phyloP scores from a whole-genome alignment of 169 alveolate genomes.

The Plasmodium relictum region DNA sequence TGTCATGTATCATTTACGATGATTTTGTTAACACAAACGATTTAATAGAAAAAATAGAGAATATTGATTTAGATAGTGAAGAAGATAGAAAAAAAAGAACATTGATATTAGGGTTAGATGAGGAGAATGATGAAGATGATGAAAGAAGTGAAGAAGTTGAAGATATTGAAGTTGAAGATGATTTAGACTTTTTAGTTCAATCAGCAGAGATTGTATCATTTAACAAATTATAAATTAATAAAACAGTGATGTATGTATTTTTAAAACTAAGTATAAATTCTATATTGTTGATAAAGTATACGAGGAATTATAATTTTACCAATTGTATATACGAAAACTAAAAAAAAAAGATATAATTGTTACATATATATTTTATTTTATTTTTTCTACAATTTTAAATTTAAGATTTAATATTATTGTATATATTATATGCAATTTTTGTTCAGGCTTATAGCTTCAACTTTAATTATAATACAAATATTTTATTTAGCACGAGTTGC shows the following conservation, averaged over 20 bases:
- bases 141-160: slow-evolving; percentile 79
- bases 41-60: slow-evolving; percentile 86
- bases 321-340: neutral
- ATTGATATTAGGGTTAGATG: slow-evolving; percentile 75
- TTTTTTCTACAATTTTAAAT: too few species aligned
- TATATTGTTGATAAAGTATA: neutral
- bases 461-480: too few species aligned
- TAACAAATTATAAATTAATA: slow-evolving; percentile 84
- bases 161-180: slow-evolving; percentile 78
- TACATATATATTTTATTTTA: neutral
- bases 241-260: neutral
- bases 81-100: slow-evolving; percentile 83
- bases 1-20: slow-evolving; percentile 89
- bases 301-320: neutral
- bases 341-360: too few species aligned
- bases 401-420: too few species aligned
- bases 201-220: slow-evolving; percentile 90
- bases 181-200: slow-evolving; percentile 87
- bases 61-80: slow-evolving; percentile 86
- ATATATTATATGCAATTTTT: too few species aligned
- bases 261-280: neutral
- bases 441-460: too few species aligned
- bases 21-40: slow-evolving; percentile 90
- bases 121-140: slow-evolving; percentile 82
- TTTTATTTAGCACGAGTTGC: too few species aligned